Percentiles rank a stretch among this genome's conserved stretches.
These are phyloP conservation scores for Corylus avellana DNA, from an alignment of 306 rosid genomes.

Conservation along the genomic window DNA sequence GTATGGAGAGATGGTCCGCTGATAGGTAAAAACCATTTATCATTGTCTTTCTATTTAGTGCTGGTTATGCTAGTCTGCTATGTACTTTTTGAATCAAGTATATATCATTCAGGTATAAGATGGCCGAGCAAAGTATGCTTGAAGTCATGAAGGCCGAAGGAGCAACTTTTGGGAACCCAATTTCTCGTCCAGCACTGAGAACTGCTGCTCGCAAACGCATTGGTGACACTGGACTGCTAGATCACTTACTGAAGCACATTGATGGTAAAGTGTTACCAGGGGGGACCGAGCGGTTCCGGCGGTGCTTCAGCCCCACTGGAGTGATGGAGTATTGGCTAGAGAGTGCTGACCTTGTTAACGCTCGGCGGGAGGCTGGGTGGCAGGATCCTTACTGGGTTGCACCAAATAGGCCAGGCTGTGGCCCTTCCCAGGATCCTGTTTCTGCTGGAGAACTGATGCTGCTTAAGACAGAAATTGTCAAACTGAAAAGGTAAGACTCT, in stretches of 20 bases:
- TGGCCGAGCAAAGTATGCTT: constrained; percentile 70
- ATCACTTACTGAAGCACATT: constrained; percentile 82
- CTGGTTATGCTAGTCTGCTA: neutral
- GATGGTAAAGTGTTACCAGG: constrained; percentile 77
- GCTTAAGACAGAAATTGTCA: constrained; percentile 62
- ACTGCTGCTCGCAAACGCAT: constrained; percentile 62
- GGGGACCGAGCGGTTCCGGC: constrained; percentile 66
- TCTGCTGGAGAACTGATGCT: constrained; percentile 60
- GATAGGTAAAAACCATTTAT: constrained; percentile 51
- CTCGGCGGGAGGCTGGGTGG: constrained; percentile 73
- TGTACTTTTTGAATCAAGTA: neutral
- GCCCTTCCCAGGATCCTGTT: constrained; percentile 35
- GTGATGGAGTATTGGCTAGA: constrained; percentile 95
- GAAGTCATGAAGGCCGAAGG: constrained; percentile 65
- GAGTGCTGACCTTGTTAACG: constrained; percentile 58
- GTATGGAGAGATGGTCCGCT: constrained; percentile 59
- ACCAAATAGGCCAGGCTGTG: constrained; percentile 36
- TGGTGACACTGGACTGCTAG: constrained; percentile 93
- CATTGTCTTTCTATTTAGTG: neutral
- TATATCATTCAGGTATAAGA: constrained; percentile 52
- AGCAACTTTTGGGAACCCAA: constrained; percentile 70
- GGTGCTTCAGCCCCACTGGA: constrained; percentile 78
- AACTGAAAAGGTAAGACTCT: constrained; percentile 65
- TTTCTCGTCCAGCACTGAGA: constrained; percentile 65
- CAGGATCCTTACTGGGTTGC: constrained; percentile 80